Conservation (phyloP, 305 asterid genomes). For the Fraxinus albicans region DNA sequence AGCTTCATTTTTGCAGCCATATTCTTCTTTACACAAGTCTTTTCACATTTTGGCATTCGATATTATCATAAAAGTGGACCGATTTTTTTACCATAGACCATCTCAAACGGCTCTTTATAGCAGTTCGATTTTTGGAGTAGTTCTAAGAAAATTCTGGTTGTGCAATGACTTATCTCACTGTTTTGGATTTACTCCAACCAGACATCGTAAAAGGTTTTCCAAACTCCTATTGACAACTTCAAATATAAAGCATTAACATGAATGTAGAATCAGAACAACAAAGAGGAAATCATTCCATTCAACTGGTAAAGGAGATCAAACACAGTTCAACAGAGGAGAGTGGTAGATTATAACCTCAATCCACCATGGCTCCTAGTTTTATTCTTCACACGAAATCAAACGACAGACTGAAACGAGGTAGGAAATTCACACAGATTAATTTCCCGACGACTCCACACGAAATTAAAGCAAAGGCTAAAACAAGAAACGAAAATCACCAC, state of each 20-base stretch:
- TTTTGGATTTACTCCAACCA: not conserved
- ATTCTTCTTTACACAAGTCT: not conserved
- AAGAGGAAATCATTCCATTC: not conserved
- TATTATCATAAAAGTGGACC: not conserved
- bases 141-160: not conserved
- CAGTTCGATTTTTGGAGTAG: not conserved
- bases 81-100: not conserved
- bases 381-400: constrained; percentile 22
- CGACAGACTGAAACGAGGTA: not conserved
- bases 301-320: not conserved
- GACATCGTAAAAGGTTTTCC: not conserved
- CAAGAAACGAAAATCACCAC: constrained; percentile 2
- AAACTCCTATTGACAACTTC: not conserved
- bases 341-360: constrained; percentile 23
- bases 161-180: not conserved
- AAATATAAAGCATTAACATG: not conserved
- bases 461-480: not conserved
- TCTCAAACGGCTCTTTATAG: not conserved
- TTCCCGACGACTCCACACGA: not conserved
- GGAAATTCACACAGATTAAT: not conserved
- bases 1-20: not conserved
- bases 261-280: not conserved
- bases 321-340: constrained; percentile 14
- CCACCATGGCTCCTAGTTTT: constrained; percentile 42
- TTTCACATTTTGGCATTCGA: not conserved